Conservation (phyloP, 805 yeast species). For the Clavispora vitiphila region DNA sequence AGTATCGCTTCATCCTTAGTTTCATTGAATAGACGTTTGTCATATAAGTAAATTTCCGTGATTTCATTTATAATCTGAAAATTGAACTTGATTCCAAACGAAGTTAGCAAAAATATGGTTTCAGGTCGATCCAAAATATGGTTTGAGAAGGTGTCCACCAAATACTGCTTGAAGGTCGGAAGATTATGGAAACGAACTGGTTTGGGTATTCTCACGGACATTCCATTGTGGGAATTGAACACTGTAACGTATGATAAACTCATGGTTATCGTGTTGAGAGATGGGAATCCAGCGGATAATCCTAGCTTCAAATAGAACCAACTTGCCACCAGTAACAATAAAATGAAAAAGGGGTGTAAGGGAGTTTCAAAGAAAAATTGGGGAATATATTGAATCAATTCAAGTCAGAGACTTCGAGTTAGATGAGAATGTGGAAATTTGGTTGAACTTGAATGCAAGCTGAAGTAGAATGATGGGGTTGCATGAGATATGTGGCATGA, state of each 20-base stretch:
- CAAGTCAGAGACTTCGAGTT: not conserved
- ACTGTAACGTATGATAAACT: constrained; percentile 21
- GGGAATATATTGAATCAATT: no score
- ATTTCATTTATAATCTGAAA: constrained; percentile 47
- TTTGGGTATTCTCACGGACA: constrained; percentile 28
- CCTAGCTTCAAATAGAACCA: not conserved
- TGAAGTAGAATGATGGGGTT: not conserved
- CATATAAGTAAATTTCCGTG: constrained; percentile 57
- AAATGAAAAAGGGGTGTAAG: not conserved
- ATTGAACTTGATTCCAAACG: constrained; percentile 61
- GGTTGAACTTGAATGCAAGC: not conserved
- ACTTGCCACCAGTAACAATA: not conserved
- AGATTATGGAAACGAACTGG: constrained; percentile 38
- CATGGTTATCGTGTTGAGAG: not conserved
- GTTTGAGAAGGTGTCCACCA: constrained; percentile 24
- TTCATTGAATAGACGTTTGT: constrained; percentile 50
- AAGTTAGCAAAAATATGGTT: constrained; percentile 50
- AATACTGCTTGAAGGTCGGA: constrained; percentile 24
- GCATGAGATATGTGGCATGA: not conserved
- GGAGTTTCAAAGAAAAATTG: no score
- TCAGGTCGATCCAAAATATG: constrained; percentile 19
- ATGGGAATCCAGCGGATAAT: not conserved
- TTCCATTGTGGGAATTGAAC: constrained; percentile 38
- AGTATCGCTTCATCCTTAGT: constrained; percentile 13
- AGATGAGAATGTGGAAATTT: not conserved